Evolutionary conservation across 1,139 yeast genomes (phyloP).

Genomic region (Saccharomyces pastorianus): DNA sequence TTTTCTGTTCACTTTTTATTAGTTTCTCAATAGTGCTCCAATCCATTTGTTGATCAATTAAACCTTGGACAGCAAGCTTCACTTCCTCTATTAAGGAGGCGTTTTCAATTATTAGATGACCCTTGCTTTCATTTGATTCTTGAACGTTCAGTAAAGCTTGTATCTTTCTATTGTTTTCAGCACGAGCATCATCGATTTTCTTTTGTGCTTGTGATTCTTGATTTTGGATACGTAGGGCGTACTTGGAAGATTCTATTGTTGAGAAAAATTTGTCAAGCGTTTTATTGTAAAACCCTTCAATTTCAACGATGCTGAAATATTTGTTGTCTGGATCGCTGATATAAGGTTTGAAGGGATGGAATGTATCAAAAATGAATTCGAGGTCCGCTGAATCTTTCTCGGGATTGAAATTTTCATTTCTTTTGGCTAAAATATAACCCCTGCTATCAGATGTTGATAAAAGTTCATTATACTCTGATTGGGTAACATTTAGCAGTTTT

Average conservation of each 20-base stretch:
- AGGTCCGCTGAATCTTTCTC: slow-evolving; percentile 35
- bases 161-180: slow-evolving; percentile 66
- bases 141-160: slow-evolving; percentile 61
- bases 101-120: slow-evolving; percentile 62
- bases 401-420: slow-evolving; percentile 42
- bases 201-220: slow-evolving; percentile 70
- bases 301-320: slow-evolving; percentile 33
- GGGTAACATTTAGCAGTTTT: slow-evolving; percentile 44
- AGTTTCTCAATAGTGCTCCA: slow-evolving; percentile 84
- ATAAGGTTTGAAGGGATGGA: slow-evolving; percentile 73
- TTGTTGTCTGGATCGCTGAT: slow-evolving; percentile 33
- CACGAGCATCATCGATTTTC: slow-evolving; percentile 64
- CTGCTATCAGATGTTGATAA: slow-evolving; percentile 20
- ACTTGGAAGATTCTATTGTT: slow-evolving; percentile 72
- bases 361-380: slow-evolving; percentile 64
- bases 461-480: slow-evolving; percentile 32
- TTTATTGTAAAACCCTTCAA: slow-evolving; percentile 57
- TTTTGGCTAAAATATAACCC: slow-evolving; percentile 64
- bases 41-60: slow-evolving; percentile 82
- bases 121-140: slow-evolving; percentile 55
- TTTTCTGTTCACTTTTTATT: slow-evolving; percentile 58
- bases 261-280: slow-evolving; percentile 82
- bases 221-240: slow-evolving; percentile 62
- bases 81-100: slow-evolving; percentile 70
- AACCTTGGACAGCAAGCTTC: slow-evolving; percentile 53